These are phyloP conservation scores for Trichophyton mentagrophytes DNA, from an alignment of 2,329 filamentous ascomycete genomes.

Conservation along the genomic window DNA sequence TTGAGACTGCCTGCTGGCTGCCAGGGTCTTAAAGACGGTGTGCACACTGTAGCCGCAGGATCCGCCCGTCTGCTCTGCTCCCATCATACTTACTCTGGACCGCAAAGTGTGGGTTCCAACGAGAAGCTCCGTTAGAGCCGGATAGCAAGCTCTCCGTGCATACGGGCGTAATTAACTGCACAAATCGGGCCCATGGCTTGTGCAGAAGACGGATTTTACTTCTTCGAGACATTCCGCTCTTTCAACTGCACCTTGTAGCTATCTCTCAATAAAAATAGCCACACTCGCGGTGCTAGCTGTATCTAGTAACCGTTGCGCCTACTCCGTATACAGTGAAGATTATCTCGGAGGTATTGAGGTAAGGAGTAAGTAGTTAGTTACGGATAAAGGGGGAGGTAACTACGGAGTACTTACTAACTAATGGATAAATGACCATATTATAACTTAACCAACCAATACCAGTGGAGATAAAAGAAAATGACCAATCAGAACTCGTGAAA, in stretches of 20 bases:
- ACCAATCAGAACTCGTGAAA: no score
- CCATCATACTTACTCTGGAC: no score
- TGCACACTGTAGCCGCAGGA: background rate
- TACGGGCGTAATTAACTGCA: no score
- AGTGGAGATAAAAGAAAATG: no score
- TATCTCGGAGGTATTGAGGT: background rate
- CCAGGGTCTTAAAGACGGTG: background rate
- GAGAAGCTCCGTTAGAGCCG: background rate
- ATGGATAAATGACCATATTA: no score
- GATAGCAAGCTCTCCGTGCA: background rate
- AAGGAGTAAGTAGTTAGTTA: background rate
- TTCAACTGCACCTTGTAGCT: background rate
- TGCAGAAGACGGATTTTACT: background rate
- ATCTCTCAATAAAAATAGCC: background rate
- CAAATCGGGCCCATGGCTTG: no score
- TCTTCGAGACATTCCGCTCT: background rate
- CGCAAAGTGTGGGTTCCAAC: no score
- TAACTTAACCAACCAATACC: no score
- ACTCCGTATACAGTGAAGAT: background rate
- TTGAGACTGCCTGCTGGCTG: background rate
- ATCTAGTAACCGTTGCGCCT: background rate
- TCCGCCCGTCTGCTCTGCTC: background rate
- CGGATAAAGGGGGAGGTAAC: background rate
- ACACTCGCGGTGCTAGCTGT: background rate
- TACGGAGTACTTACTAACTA: no score